phyloP scores from a whole-genome alignment of 2,329 filamentous ascomycete genomes.

The Curvularia spicifera region DNA sequence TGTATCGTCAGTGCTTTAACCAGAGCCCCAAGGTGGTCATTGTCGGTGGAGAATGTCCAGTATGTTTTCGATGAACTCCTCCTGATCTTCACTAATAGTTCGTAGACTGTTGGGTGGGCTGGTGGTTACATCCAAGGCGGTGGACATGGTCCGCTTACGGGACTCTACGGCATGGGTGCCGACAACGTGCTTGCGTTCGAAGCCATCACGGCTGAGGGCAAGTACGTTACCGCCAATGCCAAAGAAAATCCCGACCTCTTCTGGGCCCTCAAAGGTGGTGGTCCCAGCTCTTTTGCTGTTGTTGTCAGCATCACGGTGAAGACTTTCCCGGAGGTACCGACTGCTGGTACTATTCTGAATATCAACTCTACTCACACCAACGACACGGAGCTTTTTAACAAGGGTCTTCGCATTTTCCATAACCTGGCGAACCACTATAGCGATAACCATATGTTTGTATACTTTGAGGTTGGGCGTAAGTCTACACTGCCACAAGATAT shows the following conservation, averaged over 20 bases:
- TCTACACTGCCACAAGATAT: not conserved
- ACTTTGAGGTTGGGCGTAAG: constrained; percentile 38
- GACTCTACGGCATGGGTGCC: constrained; percentile 48
- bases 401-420: constrained; percentile 44
- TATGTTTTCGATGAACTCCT: constrained; percentile 15
- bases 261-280: constrained; percentile 47
- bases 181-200: constrained; percentile 49
- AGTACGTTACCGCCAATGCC: constrained; percentile 41
- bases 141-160: constrained; percentile 52
- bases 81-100: constrained; percentile 9
- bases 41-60: constrained; percentile 48
- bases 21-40: constrained; percentile 43
- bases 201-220: constrained; percentile 49
- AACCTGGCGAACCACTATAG: constrained; percentile 44
- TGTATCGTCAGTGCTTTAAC: constrained; percentile 40
- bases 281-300: constrained; percentile 42
- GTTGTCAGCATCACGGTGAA: constrained; percentile 44
- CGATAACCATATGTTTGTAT: constrained; percentile 46
- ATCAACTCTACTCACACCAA: constrained; percentile 48
- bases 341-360: constrained; percentile 43
- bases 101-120: constrained; percentile 47
- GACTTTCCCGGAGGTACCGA: constrained; percentile 43
- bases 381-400: constrained; percentile 35
- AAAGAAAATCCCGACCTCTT: constrained; percentile 48
- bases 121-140: constrained; percentile 55